These are phyloP conservation scores for Hypericum androsaemum DNA, from an alignment of 345 rosid species.

Conservation along the genomic window DNA sequence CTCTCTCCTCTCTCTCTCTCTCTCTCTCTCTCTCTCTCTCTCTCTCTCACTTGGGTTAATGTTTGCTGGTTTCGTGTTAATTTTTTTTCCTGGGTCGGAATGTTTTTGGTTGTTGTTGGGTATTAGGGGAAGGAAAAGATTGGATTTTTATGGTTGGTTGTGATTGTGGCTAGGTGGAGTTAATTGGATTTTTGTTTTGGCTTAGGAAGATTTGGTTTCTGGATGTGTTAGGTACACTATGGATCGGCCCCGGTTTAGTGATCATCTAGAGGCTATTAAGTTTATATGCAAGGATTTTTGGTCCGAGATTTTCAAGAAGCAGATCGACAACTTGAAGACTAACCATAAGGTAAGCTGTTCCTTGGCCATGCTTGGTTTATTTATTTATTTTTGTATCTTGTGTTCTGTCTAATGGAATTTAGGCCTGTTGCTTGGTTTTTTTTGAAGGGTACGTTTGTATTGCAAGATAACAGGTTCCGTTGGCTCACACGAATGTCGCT, in stretches of 20 bases:
- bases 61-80: too few relatives aligned
- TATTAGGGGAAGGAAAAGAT: too few relatives aligned
- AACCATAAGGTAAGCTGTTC: constrained; percentile 59
- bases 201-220: too few relatives aligned
- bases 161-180: too few relatives aligned
- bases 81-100: too few relatives aligned
- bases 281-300: constrained; percentile 98
- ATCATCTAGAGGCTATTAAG: constrained; percentile 94
- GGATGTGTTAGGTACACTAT: constrained; percentile 58
- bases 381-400: neutral
- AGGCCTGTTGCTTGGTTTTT: constrained; percentile 4
- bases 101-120: too few relatives aligned
- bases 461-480: constrained; percentile 88
- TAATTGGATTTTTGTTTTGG: too few relatives aligned
- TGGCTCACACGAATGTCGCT: constrained; percentile 74
- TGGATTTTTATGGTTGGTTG: too few relatives aligned
- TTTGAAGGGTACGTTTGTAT: constrained; percentile 83
- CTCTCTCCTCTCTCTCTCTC: neutral
- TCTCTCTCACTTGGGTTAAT: too few relatives aligned
- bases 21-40: too few relatives aligned
- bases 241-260: constrained; percentile 87
- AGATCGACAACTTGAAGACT: constrained; percentile 96
- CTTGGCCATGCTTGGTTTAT: neutral
- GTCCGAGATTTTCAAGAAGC: constrained; percentile 97
- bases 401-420: neutral